Evolutionary conservation across 192 early-diverging fungal species (phyloP).

Genomic region (Linnemannia zychae): DNA sequence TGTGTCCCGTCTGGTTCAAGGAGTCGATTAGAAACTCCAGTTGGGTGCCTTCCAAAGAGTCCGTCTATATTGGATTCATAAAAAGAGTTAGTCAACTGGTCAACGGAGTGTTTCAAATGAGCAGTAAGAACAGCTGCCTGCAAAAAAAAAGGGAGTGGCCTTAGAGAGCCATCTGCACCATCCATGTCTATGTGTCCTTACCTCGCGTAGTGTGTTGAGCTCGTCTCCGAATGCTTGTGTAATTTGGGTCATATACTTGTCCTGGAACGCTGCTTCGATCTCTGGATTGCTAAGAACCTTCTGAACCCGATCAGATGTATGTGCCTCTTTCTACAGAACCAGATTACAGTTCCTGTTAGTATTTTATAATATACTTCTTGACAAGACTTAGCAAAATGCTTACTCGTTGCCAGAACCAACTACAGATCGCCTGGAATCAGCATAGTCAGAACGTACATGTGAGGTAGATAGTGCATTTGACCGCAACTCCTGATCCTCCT

Average conservation of each 20-base stretch:
- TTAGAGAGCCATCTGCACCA: not conserved
- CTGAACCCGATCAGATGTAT: conserved; percentile 53
- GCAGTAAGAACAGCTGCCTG: not conserved
- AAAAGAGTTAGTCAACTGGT: not conserved
- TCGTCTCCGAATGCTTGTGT: conserved; percentile 55
- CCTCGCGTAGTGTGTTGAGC: conserved; percentile 48
- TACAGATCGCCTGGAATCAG: too few species aligned
- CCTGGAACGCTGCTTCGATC: conserved; percentile 49
- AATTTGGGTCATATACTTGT: conserved; percentile 50
- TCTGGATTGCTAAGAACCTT: conserved; percentile 44
- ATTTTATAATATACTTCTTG: not conserved
- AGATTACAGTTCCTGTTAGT: not conserved
- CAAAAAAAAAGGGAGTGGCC: not conserved
- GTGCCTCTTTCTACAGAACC: conserved; percentile 34
- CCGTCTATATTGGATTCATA: conserved; percentile 19
- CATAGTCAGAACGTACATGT: conserved; percentile 10
- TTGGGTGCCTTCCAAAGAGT: conserved; percentile 41
- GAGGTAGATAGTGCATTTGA: conserved; percentile 4
- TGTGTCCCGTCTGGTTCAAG: conserved; percentile 54
- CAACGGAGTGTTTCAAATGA: not conserved
- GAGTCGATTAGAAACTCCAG: conserved; percentile 54
- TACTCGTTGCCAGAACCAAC: too few species aligned
- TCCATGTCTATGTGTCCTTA: not conserved
- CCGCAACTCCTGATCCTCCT: conserved; percentile 45
- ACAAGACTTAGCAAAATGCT: not conserved